Evolutionary conservation across 345 rosid species (phyloP).

Genomic region (Trapa bicornis): DNA sequence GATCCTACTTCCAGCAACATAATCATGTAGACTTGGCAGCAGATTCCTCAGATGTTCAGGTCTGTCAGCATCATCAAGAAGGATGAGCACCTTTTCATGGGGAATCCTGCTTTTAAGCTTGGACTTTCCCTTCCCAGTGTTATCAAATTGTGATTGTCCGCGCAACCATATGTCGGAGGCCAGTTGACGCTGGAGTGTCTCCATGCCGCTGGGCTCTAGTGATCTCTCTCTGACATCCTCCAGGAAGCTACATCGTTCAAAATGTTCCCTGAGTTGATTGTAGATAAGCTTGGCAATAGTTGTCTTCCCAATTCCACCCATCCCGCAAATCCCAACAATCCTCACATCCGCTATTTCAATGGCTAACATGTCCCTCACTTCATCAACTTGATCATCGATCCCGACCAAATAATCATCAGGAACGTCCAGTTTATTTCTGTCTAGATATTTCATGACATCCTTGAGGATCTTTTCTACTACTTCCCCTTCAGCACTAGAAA

Average conservation of each 20-base stretch:
- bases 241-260: slow-evolving; percentile 10
- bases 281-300: slow-evolving; percentile 11
- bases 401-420: slow-evolving; percentile 4
- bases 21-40: background rate
- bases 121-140: background rate
- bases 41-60: accelerated
- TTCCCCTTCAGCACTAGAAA: no score
- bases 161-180: background rate
- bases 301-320: slow-evolving; percentile 17
- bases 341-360: background rate
- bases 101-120: background rate
- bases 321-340: slow-evolving; percentile 12
- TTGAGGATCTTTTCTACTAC: slow-evolving; percentile 3
- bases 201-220: background rate
- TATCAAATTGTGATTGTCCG: background rate
- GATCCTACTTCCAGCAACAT: slow-evolving; percentile 5
- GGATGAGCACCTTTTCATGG: slow-evolving; percentile 2
- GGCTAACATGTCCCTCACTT: background rate
- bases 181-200: background rate
- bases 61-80: background rate
- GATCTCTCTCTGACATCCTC: background rate
- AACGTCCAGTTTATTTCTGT: background rate
- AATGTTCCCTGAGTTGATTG: background rate
- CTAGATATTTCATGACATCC: background rate
- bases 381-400: background rate